Percentiles rank a stretch among this genome's conserved stretches.
These are phyloP conservation scores for Plasmodium sp. DNA, from an alignment of 169 alveolate species.

Conservation along the genomic window DNA sequence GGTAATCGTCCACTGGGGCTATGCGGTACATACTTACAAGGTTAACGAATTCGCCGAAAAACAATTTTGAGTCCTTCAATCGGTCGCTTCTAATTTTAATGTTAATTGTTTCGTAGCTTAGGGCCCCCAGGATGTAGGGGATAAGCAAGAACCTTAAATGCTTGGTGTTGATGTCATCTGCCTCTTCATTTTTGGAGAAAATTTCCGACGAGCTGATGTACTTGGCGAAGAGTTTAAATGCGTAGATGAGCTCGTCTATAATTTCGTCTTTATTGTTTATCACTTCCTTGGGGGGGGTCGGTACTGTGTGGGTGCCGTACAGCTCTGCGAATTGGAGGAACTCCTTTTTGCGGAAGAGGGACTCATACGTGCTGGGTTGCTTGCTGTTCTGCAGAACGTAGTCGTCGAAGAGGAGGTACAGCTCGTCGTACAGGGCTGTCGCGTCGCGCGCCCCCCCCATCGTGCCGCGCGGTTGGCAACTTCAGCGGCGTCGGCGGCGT, in stretches of 20 bases:
- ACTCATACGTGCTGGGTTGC: background rate
- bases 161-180: conserved; percentile 33
- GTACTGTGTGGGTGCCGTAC: background rate
- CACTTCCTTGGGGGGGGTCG: background rate
- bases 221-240: conserved; percentile 20
- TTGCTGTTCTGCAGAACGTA: conserved; percentile 18
- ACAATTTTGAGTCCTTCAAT: conserved; percentile 26
- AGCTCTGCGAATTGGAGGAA: background rate
- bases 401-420: conserved; percentile 31
- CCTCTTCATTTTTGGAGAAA: conserved; percentile 50
- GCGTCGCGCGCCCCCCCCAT: background rate
- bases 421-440: conserved; percentile 6
- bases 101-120: conserved; percentile 30
- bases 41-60: conserved; percentile 7
- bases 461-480: background rate
- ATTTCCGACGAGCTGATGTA: conserved; percentile 14
- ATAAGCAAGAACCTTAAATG: conserved; percentile 18
- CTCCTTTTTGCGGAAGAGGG: conserved; percentile 34
- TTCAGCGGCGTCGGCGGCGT: no score
- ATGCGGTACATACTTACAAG: conserved; percentile 5
- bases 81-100: conserved; percentile 28
- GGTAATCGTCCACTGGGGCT: conserved; percentile 18
- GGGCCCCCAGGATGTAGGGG: conserved; percentile 20
- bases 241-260: conserved; percentile 35
- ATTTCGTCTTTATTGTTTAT: conserved; percentile 41